These are phyloP conservation scores for Stachybotrys chartarum DNA, from an alignment of 2,329 filamentous ascomycete species.

Conservation along the genomic window DNA sequence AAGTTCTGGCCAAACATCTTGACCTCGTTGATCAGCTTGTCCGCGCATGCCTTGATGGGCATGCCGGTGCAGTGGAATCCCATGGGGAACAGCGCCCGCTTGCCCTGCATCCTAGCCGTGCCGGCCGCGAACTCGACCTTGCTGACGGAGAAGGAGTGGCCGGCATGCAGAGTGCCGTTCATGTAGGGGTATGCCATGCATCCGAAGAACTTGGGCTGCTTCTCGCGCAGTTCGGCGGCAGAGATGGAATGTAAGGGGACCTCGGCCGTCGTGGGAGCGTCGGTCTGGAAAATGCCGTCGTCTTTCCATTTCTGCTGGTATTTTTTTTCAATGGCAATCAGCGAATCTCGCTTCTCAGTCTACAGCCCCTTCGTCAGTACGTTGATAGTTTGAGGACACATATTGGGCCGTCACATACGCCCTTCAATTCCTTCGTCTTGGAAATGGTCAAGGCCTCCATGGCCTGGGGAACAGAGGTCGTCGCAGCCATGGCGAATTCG, in stretches of 20 bases:
- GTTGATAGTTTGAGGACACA: background rate
- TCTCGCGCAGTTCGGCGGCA: constrained; percentile 66
- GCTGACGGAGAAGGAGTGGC: constrained; percentile 84
- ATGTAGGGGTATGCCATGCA: constrained; percentile 54
- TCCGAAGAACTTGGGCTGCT: constrained; percentile 87
- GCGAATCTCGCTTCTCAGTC: constrained; percentile 81
- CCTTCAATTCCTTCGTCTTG: constrained; percentile 56
- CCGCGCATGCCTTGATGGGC: constrained; percentile 95
- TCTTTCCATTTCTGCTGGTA: constrained; percentile 65
- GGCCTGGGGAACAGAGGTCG: constrained; percentile 34
- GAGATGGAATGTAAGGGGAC: constrained; percentile 69
- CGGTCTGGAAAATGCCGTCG: constrained; percentile 64
- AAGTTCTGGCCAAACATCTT: constrained; percentile 85
- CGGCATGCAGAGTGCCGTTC: constrained; percentile 84
- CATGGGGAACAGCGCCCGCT: constrained; percentile 78
- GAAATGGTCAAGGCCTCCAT: constrained; percentile 45
- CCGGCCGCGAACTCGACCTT: constrained; percentile 92
- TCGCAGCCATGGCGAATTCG: constrained; percentile 33
- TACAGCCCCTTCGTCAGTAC: constrained; percentile 22
- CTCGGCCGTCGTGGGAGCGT: constrained; percentile 75
- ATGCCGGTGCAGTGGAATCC: constrained; percentile 93
- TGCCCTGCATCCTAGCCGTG: constrained; percentile 85
- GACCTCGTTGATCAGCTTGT: constrained; percentile 89
- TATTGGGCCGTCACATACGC: constrained; percentile 29
- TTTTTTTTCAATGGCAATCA: constrained; percentile 81